A percentile compares a stretch with the other conserved stretches of the same genome.
phyloP scores from a whole-genome alignment of 2,329 filamentous ascomycete species.

The Arthrobotrys iridis region DNA sequence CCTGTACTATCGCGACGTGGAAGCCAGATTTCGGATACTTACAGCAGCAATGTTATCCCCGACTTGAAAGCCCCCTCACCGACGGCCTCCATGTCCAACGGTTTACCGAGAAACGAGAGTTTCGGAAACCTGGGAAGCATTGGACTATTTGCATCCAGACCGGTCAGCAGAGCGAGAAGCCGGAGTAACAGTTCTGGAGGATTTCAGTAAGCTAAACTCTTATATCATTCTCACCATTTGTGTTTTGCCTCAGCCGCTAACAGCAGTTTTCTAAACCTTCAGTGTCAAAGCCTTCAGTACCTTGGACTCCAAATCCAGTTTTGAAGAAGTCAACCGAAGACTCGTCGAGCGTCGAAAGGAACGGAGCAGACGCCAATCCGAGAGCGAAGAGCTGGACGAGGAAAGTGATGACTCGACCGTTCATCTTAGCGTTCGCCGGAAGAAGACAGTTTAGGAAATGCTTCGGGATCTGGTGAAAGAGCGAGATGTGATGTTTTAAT shows the following conservation, averaged over 20 bases:
- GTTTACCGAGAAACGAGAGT: conserved; percentile 82
- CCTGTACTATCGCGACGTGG: conserved; percentile 53
- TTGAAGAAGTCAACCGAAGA: conserved; percentile 60
- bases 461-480: conserved; percentile 49
- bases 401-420: conserved; percentile 59
- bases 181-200: conserved; percentile 72
- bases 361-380: conserved; percentile 60
- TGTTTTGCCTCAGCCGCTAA: background rate
- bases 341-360: conserved; percentile 67
- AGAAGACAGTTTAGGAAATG: conserved; percentile 53
- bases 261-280: background rate
- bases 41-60: conserved; percentile 33
- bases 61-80: conserved; percentile 35
- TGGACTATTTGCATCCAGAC: conserved; percentile 90
- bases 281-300: conserved; percentile 70
- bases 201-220: conserved; percentile 70
- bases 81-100: conserved; percentile 28
- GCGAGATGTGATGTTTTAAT: conserved; percentile 48
- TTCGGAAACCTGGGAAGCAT: conserved; percentile 89
- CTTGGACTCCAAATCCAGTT: conserved; percentile 54
- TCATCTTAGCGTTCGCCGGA: conserved; percentile 52
- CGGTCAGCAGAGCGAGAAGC: conserved; percentile 74
- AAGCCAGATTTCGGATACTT: conserved; percentile 53
- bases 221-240: background rate
- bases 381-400: conserved; percentile 56